Evolutionary conservation across 306 rosid genomes (phyloP).

Genomic region (Castanea crenata): DNA sequence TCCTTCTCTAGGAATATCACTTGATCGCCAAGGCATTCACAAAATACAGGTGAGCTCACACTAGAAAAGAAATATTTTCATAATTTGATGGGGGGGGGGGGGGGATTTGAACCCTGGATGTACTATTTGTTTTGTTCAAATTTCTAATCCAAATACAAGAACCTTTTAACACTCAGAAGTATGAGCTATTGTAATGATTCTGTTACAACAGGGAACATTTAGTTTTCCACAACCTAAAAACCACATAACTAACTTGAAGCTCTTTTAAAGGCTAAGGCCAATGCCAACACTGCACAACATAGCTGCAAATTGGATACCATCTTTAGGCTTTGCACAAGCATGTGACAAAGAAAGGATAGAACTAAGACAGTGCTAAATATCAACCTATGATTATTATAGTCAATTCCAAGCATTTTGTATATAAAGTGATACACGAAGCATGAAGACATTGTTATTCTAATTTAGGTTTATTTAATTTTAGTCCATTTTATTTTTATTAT

Average conservation of each 20-base stretch:
- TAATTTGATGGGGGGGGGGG: too few species aligned
- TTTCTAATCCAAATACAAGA: background rate
- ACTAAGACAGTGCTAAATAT: background rate
- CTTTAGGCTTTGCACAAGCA: background rate
- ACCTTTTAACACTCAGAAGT: background rate
- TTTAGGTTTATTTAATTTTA: too few species aligned
- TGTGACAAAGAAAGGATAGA: background rate
- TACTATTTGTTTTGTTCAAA: background rate
- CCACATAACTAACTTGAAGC: background rate
- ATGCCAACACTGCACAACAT: background rate
- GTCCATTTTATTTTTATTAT: too few species aligned
- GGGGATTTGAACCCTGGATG: too few species aligned
- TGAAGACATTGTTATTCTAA: too few species aligned
- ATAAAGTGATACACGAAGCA: background rate
- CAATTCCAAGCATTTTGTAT: background rate
- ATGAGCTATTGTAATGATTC: background rate
- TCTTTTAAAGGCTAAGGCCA: background rate
- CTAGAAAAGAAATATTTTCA: background rate
- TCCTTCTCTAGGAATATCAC: background rate
- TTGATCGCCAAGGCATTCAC: background rate
- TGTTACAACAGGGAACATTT: background rate
- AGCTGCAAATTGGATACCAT: background rate
- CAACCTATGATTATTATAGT: background rate
- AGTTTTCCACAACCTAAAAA: background rate
- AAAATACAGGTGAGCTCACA: background rate